Evolutionary conservation across 2,329 filamentous ascomycete species (phyloP).

Genomic region (Herpotrichia juniperi): DNA sequence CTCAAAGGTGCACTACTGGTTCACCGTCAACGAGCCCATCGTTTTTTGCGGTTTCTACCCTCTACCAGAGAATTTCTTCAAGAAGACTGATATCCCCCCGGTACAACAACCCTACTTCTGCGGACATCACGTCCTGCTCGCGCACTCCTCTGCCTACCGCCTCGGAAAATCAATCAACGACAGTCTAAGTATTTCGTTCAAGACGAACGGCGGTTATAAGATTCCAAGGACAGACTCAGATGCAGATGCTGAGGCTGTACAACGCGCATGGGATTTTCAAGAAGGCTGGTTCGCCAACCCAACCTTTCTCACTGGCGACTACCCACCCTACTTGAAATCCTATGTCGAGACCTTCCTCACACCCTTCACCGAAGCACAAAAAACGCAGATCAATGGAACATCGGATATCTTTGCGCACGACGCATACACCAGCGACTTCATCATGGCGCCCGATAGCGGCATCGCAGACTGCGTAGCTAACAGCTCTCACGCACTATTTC

Average conservation of each 20-base stretch:
- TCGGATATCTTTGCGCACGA: slow-evolving; percentile 47
- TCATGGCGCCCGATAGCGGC: slow-evolving; percentile 42
- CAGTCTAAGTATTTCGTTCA: slow-evolving; percentile 43
- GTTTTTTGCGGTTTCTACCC: slow-evolving; percentile 39
- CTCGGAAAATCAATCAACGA: slow-evolving; percentile 52
- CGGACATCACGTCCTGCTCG: slow-evolving; percentile 45
- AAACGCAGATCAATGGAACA: slow-evolving; percentile 36
- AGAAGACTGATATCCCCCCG: slow-evolving; percentile 39
- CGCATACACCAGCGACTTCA: slow-evolving; percentile 44
- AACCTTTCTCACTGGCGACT: slow-evolving; percentile 53
- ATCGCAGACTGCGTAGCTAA: slow-evolving; percentile 46
- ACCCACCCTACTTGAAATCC: slow-evolving; percentile 46
- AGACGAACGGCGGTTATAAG: slow-evolving; percentile 46
- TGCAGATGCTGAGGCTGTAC: slow-evolving; percentile 39
- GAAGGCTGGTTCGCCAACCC: slow-evolving; percentile 53
- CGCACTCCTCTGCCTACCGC: slow-evolving; percentile 46
- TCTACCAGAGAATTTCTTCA: slow-evolving; percentile 45
- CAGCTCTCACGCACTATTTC: slow-evolving; percentile 38
- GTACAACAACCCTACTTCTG: slow-evolving; percentile 41
- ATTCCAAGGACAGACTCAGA: slow-evolving; percentile 42
- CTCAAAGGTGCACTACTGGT: slow-evolving; percentile 47
- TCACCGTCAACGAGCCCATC: slow-evolving; percentile 52
- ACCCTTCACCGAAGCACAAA: slow-evolving; percentile 39
- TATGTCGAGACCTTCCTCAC: slow-evolving; percentile 41
- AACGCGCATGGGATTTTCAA: slow-evolving; percentile 46